Evolutionary conservation across 148 eudicot genomes (phyloP).

Genomic region (Nepenthes mirabilis): DNA sequence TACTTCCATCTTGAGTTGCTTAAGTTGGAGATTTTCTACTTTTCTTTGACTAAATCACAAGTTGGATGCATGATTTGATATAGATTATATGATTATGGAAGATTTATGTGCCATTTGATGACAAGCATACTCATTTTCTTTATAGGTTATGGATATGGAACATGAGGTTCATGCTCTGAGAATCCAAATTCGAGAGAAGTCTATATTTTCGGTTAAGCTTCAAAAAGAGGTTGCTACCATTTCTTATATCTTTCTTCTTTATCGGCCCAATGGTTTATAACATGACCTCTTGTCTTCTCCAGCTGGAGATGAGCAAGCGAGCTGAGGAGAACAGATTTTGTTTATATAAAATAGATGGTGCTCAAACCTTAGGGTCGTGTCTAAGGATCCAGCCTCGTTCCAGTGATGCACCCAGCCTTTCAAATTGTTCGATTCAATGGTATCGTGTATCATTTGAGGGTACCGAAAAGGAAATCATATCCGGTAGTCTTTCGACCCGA

Average conservation of each 20-base stretch:
- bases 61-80: not conserved
- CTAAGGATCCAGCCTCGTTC: slow-evolving; percentile 56
- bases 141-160: slow-evolving; percentile 92
- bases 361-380: slow-evolving; percentile 68
- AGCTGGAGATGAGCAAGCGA: slow-evolving; percentile 78
- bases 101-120: not conserved
- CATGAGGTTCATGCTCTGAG: slow-evolving; percentile 86
- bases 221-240: slow-evolving; percentile 59
- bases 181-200: slow-evolving; percentile 71
- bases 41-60: not conserved
- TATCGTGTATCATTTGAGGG: slow-evolving; percentile 72
- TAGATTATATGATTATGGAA: not conserved
- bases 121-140: not conserved
- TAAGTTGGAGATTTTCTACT: no score
- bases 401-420: slow-evolving; percentile 59
- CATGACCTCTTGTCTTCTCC: slow-evolving; percentile 8
- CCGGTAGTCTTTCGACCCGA: slow-evolving; percentile 30
- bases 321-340: slow-evolving; percentile 59
- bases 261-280: no score
- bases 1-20: no score
- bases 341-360: slow-evolving; percentile 58
- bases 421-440: slow-evolving; percentile 88
- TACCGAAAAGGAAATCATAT: slow-evolving; percentile 65
- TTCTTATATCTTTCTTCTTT: not conserved
- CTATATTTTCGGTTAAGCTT: slow-evolving; percentile 68